Evolutionary conservation across 805 yeast genomes (phyloP).

Genomic region (Saccharomycopsis olivae): DNA sequence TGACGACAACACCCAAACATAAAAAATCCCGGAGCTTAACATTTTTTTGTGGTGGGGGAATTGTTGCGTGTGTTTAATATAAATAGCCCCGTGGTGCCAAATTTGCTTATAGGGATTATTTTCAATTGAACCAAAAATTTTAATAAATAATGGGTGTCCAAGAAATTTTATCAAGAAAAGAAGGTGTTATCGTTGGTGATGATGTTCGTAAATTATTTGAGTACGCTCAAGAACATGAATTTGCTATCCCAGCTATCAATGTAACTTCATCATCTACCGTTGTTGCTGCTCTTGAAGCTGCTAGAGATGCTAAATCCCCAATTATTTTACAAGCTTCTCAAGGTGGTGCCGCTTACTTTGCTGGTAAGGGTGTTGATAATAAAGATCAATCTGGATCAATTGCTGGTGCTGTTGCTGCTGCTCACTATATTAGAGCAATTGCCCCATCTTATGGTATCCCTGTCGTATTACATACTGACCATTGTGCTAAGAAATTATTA

Average conservation of each 20-base stretch:
- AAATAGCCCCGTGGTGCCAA: too few relatives aligned
- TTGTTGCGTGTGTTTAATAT: too few relatives aligned
- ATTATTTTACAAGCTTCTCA: slow-evolving; percentile 94
- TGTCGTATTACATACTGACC: slow-evolving; percentile 95
- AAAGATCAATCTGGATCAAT: slow-evolving; percentile 88
- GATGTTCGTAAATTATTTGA: slow-evolving; percentile 78
- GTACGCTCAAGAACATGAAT: slow-evolving; percentile 86
- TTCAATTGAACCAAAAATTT: too few relatives aligned
- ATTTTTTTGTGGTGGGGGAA: too few relatives aligned
- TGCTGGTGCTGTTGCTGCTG: slow-evolving; percentile 94
- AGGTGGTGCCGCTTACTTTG: slow-evolving; percentile 99
- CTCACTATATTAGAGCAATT: slow-evolving; percentile 91
- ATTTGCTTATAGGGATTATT: too few relatives aligned
- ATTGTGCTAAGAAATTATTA: slow-evolving; percentile 95
- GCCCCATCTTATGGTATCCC: slow-evolving; percentile 97
- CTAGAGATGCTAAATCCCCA: slow-evolving; percentile 90
- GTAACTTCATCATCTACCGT: slow-evolving; percentile 97
- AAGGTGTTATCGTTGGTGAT: slow-evolving; percentile 98
- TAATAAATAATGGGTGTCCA: slow-evolving; percentile 47
- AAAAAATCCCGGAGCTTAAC: too few relatives aligned
- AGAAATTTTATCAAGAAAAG: slow-evolving; percentile 76
- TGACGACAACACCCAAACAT: too few relatives aligned
- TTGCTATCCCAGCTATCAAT: slow-evolving; percentile 97
- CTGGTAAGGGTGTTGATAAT: slow-evolving; percentile 98
- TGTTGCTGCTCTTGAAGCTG: slow-evolving; percentile 94